A percentile compares a stretch with the other conserved stretches of the same genome.
Conservation (phyloP, 805 yeast genomes). For the Brettanomyces bruxellensis region DNA sequence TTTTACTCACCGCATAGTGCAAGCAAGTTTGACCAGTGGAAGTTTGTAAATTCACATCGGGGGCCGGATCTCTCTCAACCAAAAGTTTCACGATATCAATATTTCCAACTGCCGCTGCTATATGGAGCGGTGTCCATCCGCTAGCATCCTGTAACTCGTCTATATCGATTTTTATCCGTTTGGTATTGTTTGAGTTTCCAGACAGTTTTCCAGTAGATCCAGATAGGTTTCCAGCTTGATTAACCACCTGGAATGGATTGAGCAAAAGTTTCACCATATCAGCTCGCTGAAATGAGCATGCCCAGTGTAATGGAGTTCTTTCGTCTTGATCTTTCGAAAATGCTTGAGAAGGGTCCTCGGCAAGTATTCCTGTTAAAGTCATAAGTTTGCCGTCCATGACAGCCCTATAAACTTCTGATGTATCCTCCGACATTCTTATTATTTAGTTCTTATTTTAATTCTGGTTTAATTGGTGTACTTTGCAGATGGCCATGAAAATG, state of each 20-base stretch:
- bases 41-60: constrained; percentile 56
- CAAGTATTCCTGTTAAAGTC: constrained; percentile 42
- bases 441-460: neutral
- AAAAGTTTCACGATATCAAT: constrained; percentile 40
- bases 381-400: constrained; percentile 51
- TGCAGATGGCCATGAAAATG: too few species aligned
- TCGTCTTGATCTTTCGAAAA: constrained; percentile 56
- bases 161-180: constrained; percentile 38
- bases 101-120: constrained; percentile 71
- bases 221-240: constrained; percentile 1
- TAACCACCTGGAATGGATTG: constrained; percentile 24
- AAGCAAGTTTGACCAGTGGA: constrained; percentile 61
- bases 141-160: constrained; percentile 64
- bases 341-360: constrained; percentile 39
- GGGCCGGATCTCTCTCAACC: constrained; percentile 40
- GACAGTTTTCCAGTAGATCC: too few species aligned
- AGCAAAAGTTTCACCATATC: constrained; percentile 41
- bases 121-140: constrained; percentile 87
- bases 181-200: neutral
- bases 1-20: constrained; percentile 70
- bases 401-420: constrained; percentile 45
- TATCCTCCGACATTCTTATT: constrained; percentile 8
- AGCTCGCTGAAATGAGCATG: constrained; percentile 52
- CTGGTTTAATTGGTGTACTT: too few species aligned
- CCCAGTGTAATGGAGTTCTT: constrained; percentile 85